Evolutionary conservation across 1,139 yeast species (phyloP).

Genomic region (Saccharomycopsis hybrid): DNA sequence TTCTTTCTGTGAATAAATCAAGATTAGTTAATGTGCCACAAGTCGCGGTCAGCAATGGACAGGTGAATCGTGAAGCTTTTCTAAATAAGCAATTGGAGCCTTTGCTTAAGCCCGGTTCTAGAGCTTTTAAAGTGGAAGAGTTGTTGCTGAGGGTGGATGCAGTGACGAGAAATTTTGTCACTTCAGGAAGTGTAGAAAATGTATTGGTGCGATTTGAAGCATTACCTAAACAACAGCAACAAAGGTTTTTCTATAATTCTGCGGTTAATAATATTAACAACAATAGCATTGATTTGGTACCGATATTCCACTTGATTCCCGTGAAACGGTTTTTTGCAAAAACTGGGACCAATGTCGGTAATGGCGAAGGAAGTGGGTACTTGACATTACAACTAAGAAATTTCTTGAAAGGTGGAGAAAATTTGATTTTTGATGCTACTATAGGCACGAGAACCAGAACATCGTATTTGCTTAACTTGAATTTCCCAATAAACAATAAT

Average conservation of each 20-base stretch:
- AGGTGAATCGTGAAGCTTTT: constrained; percentile 38
- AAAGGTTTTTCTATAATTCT: neutral
- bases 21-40: constrained; percentile 11
- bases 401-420: constrained; percentile 86
- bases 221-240: constrained; percentile 18
- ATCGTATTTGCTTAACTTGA: constrained; percentile 58
- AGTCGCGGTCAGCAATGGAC: constrained; percentile 15
- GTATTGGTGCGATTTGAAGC: constrained; percentile 28
- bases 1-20: constrained; percentile 7
- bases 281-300: constrained; percentile 33
- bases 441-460: constrained; percentile 76
- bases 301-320: constrained; percentile 54
- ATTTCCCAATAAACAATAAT: constrained; percentile 53
- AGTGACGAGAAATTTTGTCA: constrained; percentile 38
- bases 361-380: constrained; percentile 93
- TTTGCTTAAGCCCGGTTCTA: constrained; percentile 33
- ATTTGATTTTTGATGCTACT: constrained; percentile 66
- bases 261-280: neutral
- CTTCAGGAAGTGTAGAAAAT: constrained; percentile 30
- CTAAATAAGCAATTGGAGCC: constrained; percentile 50
- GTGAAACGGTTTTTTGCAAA: constrained; percentile 65
- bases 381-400: constrained; percentile 70
- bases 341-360: constrained; percentile 92
- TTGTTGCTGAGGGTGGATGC: constrained; percentile 38
- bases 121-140: constrained; percentile 27